Conservation (phyloP, 2,329 filamentous ascomycete genomes). For the Cladosporium colombiae region DNA sequence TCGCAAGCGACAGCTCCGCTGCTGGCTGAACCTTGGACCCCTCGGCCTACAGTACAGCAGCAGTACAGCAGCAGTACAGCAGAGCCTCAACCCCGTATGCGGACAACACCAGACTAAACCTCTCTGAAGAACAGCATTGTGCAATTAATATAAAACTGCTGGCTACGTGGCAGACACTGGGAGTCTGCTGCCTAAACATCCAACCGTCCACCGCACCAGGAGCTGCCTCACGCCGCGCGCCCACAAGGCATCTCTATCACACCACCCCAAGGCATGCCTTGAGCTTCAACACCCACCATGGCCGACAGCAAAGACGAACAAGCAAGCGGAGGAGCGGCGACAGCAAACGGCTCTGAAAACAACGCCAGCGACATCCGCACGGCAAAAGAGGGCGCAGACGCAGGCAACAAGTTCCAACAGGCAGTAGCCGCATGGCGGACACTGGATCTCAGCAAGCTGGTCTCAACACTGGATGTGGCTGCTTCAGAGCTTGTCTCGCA, state of each 20-base stretch:
- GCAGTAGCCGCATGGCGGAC: slow-evolving; percentile 95
- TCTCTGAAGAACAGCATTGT: neutral
- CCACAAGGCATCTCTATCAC: neutral
- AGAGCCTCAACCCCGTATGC: slow-evolving; percentile 1
- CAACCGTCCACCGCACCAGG: no score
- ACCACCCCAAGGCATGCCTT: slow-evolving; percentile 14
- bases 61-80: neutral
- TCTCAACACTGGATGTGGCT: slow-evolving; percentile 83
- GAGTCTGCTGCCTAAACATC: neutral
- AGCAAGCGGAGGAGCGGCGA: slow-evolving; percentile 13
- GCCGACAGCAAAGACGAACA: slow-evolving; percentile 27
- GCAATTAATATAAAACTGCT: neutral
- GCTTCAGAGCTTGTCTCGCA: slow-evolving; percentile 94
- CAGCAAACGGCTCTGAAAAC: slow-evolving; percentile 15
- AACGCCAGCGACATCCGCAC: slow-evolving; percentile 20
- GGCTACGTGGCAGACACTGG: neutral
- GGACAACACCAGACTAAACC: neutral
- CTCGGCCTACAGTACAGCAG: neutral
- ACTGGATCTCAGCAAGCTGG: slow-evolving; percentile 81
- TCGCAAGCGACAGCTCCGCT: slow-evolving; percentile 6
- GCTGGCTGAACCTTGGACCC: neutral
- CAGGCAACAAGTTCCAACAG: slow-evolving; percentile 76
- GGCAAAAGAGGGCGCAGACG: slow-evolving; percentile 36
- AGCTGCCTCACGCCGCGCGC: slow-evolving; percentile 2
- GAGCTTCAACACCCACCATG: slow-evolving; percentile 21